Base-by-base conservation (phyloP, 2,329 filamentous ascomycete genomes). In the Pseudocercospora musae region DNA sequence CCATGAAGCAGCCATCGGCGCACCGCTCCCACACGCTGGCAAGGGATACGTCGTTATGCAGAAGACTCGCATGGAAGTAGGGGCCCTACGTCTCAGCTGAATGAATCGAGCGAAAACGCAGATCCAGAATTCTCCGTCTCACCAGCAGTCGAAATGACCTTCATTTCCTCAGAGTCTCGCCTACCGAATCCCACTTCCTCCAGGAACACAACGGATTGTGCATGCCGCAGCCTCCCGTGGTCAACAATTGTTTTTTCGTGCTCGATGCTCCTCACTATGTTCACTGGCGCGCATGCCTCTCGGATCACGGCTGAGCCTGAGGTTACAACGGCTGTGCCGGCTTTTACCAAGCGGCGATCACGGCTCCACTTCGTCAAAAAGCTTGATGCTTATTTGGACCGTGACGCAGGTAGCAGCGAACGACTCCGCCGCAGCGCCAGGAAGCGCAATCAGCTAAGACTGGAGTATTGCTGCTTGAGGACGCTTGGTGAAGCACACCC, bases 111-210 rank as follows among this genome's bases (percentile, higher is more conserved):
- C 48, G 48, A 52, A n/a, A 52, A 48, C 11, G 48, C 48, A 25
- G 48, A 52, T 52, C 11, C 48, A 25, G 25, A 52, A 52, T 52
- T 52, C 23, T 29, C 48, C 48, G 48, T 52, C 25, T 52, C 48
- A 52, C 48, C 48, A 31, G 48, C 48, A 25, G 21, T 52, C 48
- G 48, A 52, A 27, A 52, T 52, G 23, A 29, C 48, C 48, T 52
- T 52, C 48, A 52, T 52, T 52, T 52, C 48, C 48, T 52, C 48
- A 31, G 25, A 52, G 48, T 52, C 21, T 52, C 23, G 48, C 48
- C 13, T 25, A 52, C 20, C 23, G 25, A 25, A 52, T 52, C 48
- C 48, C 31, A 11, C 23, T 4, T 52, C 25, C 48, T 52, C 31
- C 48, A 52, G 21, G 25, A n/a, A n/a, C 48, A 29, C 25, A 11